Evolutionary conservation across 2,329 filamentous ascomycete species (phyloP), one percentile per base, ranked within the genome.

Genomic region (Ramularia endophylla): DNA sequence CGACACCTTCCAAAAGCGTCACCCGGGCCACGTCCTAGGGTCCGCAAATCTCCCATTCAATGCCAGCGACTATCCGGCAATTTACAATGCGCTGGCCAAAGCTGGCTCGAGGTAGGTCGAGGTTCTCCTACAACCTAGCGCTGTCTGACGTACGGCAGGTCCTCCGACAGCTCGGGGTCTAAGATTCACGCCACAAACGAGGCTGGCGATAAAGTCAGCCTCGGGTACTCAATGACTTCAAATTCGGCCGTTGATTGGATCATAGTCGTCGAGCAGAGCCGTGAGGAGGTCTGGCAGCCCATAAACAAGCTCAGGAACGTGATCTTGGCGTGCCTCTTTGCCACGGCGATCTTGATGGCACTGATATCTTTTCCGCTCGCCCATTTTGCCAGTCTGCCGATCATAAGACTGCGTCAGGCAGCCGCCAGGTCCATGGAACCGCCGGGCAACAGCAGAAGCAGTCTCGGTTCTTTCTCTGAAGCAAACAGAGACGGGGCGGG

Each of bases 291-390:
- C 1, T 88, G 84, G 65, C 70, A 72, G 6, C 85, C 88, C 0
- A 88, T 95, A 43, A 66, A 72, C 22, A 81, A 78, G n/a, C 70
- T 95, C n/a, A 79, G 85, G 12, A 81, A 83, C 34, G 86, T 95
- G 38, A 75, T 95, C 2, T 65, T 95, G 2, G 85, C 80, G 5
- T 94, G 87, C 47, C 85, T 94, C 0, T 94, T 95, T 59, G 86
- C 84, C 0, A 90, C 87, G 0, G 75, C 81, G 6, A 88, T 53
- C 0, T 72, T 83, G 8, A 75, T 92, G 35, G 60, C 88, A 3
- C 48, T 94, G 5, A 60, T 94, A 1, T 74, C 87, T 2, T 75
- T 90, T 30, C 87, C 88, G 0, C 78, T 88, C 22, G 87, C 88
- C 1, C 88, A 95, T 59, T 77, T 83, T 46, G 85, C 85, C 36